Base-by-base conservation (phyloP, 768 basidiomycete genomes). In the Mycena vulgaris region DNA sequence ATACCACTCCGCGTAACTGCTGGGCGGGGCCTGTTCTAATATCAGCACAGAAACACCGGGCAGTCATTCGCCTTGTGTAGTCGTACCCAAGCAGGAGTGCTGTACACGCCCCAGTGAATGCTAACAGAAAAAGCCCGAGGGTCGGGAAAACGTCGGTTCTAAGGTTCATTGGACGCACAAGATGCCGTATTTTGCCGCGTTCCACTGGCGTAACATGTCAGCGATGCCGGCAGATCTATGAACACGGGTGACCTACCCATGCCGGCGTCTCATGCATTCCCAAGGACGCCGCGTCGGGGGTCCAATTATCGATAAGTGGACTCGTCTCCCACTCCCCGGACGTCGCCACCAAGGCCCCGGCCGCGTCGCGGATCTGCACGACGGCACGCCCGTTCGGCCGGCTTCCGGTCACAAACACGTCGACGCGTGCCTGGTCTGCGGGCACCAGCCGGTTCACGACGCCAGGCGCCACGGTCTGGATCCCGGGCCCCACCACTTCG, bases 1-100 rank as follows among this genome's bases (percentile, higher is more conserved):
- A 66, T 89, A 90, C 88, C 89, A 90, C 75, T 90, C 89, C 0
- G 87, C 84, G 68, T 89, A 89, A 14, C 73, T 69, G 17, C 72
- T 74, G 0, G 78, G 76, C 2, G 85, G 83, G 16, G 81, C 84
- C 86, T 87, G 59, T 37, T 11, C 8, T 37, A 2, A 37, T 27
- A 16, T 59, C 27, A 56, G 35, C 28, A 21, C 21, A 31, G 8
- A 40, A 30, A 23, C 33, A 35, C 6, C 11, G 13, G 35, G 63
- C 10, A 66, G 30, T n/a, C n/a, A 16, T 28, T 14, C 5, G 16
- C 35, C 21, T 45, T 21, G 30, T 8, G n/a, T 23, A 47, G 51
- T 6, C 69, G 3, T 47, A 82, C 80, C 80, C 81, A 88, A 40
- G 86, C 87, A 11, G 86, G 86, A 49, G 81, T 80, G 48, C 86